These are phyloP conservation scores for Corniculantispora saksenae DNA, from an alignment of 2,329 filamentous ascomycete genomes.

Conservation along the genomic window DNA sequence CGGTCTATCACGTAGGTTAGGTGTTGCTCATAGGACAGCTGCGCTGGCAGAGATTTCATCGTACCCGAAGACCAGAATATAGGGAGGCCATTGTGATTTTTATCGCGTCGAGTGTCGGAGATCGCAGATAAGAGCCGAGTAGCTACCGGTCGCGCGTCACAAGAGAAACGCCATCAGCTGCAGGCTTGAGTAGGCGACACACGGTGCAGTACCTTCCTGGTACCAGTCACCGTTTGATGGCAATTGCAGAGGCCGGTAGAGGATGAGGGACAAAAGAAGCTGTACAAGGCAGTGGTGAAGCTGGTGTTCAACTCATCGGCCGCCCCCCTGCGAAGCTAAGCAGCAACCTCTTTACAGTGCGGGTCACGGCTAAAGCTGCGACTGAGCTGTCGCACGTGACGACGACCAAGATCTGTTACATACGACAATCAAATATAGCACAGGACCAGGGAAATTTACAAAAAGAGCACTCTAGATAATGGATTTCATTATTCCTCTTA, in stretches of 20 bases:
- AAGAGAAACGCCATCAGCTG: background rate
- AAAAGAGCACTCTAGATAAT: too few species aligned
- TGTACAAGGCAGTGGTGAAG: background rate
- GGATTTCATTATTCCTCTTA: too few species aligned
- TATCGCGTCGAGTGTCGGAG: background rate
- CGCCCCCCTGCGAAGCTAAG: too few species aligned
- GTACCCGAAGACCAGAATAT: constrained; percentile 12
- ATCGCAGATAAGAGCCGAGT: background rate
- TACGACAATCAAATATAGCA: too few species aligned
- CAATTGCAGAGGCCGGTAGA: background rate
- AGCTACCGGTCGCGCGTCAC: background rate
- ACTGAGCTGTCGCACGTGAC: too few species aligned
- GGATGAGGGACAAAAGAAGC: background rate
- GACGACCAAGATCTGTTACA: too few species aligned
- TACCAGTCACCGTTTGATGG: background rate
- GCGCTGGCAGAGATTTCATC: background rate
- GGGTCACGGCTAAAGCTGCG: too few species aligned
- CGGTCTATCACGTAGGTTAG: constrained; percentile 2
- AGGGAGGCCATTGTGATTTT: constrained; percentile 3
- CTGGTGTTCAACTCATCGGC: too few species aligned
- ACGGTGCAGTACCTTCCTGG: background rate
- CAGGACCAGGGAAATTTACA: too few species aligned
- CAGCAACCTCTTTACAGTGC: too few species aligned
- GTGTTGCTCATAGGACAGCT: background rate
- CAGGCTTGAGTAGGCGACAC: background rate